These are phyloP conservation scores for Penicillium paradoxum DNA, from an alignment of 495 filamentous ascomycete genomes.

Conservation along the genomic window DNA sequence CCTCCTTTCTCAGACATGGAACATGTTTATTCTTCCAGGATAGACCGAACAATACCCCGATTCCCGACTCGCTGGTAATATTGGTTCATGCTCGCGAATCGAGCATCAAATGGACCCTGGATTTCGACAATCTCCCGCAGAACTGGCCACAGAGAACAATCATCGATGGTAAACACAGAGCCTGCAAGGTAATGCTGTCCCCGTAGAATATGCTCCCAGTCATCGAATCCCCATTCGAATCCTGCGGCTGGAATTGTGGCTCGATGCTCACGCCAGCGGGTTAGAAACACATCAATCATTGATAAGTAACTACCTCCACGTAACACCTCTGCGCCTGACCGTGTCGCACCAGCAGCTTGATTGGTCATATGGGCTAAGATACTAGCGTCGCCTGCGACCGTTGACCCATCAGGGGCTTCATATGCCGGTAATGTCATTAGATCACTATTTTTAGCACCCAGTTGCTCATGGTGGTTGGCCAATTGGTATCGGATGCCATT, in stretches of 20 bases:
- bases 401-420: slow-evolving; percentile 22
- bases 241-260: slow-evolving; percentile 8
- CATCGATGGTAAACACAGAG: slow-evolving; percentile 51
- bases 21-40: slow-evolving; percentile 32
- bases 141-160: slow-evolving; percentile 70
- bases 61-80: slow-evolving; percentile 51
- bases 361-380: slow-evolving; percentile 31
- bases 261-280: slow-evolving; percentile 28
- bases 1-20: not conserved
- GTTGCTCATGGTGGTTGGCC: slow-evolving; percentile 5
- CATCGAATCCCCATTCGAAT: slow-evolving; percentile 22
- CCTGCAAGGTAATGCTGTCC: slow-evolving; percentile 56
- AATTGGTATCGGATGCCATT: slow-evolving; percentile 50
- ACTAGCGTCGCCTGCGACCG: slow-evolving; percentile 30
- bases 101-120: slow-evolving; percentile 22
- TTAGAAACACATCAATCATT: slow-evolving; percentile 29
- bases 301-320: slow-evolving; percentile 29
- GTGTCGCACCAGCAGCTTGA: slow-evolving; percentile 17
- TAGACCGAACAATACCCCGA: slow-evolving; percentile 44
- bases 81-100: slow-evolving; percentile 41
- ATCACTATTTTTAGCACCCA: not conserved
- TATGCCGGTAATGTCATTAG: slow-evolving; percentile 21
- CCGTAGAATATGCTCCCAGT: slow-evolving; percentile 48
- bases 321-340: slow-evolving; percentile 31
- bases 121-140: slow-evolving; percentile 52